These are phyloP conservation scores for Zanthoxylum bungeanum DNA, from an alignment of 345 rosid species.

Conservation along the genomic window DNA sequence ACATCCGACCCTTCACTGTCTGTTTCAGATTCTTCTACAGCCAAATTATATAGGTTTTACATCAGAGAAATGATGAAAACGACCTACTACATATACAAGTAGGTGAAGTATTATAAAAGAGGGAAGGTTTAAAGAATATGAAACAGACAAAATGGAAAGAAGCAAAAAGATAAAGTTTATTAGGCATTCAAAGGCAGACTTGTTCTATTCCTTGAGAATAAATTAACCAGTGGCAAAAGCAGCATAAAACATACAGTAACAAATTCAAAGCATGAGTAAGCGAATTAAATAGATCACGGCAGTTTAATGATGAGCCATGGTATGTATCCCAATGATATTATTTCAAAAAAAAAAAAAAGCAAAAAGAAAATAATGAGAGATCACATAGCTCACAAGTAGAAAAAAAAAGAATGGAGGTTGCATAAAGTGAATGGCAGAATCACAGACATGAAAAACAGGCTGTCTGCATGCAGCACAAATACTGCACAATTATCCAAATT, in stretches of 20 bases:
- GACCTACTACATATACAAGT: too few relatives aligned
- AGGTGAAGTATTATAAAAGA: neutral
- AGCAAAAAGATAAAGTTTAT: neutral
- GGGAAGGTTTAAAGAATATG: too few relatives aligned
- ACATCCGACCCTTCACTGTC: constrained; percentile 95
- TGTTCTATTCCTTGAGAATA: neutral
- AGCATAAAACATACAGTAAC: neutral
- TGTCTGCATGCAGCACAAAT: neutral
- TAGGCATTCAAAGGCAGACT: neutral
- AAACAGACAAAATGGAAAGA: neutral
- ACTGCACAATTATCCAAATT: neutral
- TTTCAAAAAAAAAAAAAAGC: too few relatives aligned
- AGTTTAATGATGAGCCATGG: neutral
- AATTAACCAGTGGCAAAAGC: neutral
- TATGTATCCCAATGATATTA: neutral
- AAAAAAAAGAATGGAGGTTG: neutral
- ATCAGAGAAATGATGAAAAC: constrained; percentile 5
- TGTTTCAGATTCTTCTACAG: constrained; percentile 79
- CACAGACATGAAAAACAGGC: neutral
- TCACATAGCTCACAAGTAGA: neutral
- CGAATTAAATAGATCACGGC: neutral
- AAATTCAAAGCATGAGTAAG: neutral
- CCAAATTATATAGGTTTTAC: neutral
- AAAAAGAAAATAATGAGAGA: neutral
- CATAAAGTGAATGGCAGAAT: neutral